phyloP scores from a whole-genome alignment of 1,139 yeast genomes.

The Taphrina flavorubra region DNA sequence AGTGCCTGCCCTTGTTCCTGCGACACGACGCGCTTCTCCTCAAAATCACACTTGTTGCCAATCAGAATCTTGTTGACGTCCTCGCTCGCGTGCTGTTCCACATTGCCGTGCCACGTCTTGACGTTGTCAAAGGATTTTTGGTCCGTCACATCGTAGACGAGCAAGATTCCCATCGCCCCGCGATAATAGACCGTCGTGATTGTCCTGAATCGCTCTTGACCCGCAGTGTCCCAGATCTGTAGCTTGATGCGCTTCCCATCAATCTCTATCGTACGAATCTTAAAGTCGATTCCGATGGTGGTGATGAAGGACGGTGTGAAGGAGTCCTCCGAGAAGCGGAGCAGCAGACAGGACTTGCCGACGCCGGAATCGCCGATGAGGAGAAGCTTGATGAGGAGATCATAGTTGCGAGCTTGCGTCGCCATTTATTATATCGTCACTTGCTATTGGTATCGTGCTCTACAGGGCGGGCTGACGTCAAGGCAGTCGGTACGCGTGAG shows the following conservation, averaged over 20 bases:
- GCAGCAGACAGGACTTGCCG: slow-evolving; percentile 91
- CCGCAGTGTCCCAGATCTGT: slow-evolving; percentile 99
- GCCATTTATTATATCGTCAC: slow-evolving; percentile 18
- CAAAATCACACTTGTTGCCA: slow-evolving; percentile 92
- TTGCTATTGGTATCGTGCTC: no score
- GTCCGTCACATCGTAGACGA: slow-evolving; percentile 95
- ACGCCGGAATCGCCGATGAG: slow-evolving; percentile 97
- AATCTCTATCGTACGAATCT: slow-evolving; percentile 92
- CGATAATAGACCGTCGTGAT: slow-evolving; percentile 98
- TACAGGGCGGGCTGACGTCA: not conserved
- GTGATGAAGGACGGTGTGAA: slow-evolving; percentile 96
- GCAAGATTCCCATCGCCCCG: slow-evolving; percentile 97
- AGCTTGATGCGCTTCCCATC: slow-evolving; percentile 91
- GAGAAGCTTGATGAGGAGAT: slow-evolving; percentile 89
- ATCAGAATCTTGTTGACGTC: slow-evolving; percentile 92
- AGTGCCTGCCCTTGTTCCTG: slow-evolving; percentile 87
- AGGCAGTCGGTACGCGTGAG: not conserved
- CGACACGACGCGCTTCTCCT: slow-evolving; percentile 71
- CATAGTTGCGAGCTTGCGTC: slow-evolving; percentile 74
- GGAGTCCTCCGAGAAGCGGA: slow-evolving; percentile 95
- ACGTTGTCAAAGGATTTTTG: slow-evolving; percentile 85
- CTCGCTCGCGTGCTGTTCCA: slow-evolving; percentile 93
- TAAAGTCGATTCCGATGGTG: slow-evolving; percentile 96
- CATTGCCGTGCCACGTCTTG: slow-evolving; percentile 93
- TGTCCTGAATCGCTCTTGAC: slow-evolving; percentile 97